Evolutionary conservation across 306 rosid genomes (phyloP), one percentile per base, ranked within the genome.

Genomic region (Rosa chinensis): DNA sequence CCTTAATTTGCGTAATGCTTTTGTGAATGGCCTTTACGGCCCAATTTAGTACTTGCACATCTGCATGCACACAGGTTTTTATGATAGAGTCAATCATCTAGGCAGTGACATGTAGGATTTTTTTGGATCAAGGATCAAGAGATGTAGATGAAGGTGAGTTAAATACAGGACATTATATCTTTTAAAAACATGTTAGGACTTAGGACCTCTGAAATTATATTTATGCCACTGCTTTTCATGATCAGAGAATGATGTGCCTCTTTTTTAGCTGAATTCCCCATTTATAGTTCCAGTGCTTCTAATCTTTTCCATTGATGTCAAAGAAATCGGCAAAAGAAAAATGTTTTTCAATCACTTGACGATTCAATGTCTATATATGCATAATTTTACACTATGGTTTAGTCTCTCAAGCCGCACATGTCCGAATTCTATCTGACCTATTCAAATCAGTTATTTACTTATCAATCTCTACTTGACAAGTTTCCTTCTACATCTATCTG

Each of bases 1-100:
- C 70, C 42, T 70, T 44, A 62, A 75, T 59, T 68, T 48, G 37
- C 75, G 71, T 82, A 79, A 28, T 49, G 17, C 43, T 66, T 35
- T 62, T 63, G 4, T 72, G 11, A 47, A 28, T 32, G 32, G 10
- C 55, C 62, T 25, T 74, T 44, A 53, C 21, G 8, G 37, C 42
- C 18, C 83, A 53, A 16, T 52, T 16, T 43, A 39, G 20, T 48
- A 20, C 13, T 39, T 69, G n/a, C 0, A 49, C 14, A 12, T 9
- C 32, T 39, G 16, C 66, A 56, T n/a, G 37, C 37, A 59, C 39
- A 39, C n/a, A 28, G 37, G 28, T 23, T 44, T 56, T 35, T 6
- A 10, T 7, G 61, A 73, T 52, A 8, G 52, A 35, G 44, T 73
- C 64, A 37, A 18, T 13, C 63, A 5, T 10, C 35, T 52, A 37